These are phyloP conservation scores for Staphylotrichum longicolle DNA, from an alignment of 495 filamentous ascomycete genomes.

Conservation along the genomic window DNA sequence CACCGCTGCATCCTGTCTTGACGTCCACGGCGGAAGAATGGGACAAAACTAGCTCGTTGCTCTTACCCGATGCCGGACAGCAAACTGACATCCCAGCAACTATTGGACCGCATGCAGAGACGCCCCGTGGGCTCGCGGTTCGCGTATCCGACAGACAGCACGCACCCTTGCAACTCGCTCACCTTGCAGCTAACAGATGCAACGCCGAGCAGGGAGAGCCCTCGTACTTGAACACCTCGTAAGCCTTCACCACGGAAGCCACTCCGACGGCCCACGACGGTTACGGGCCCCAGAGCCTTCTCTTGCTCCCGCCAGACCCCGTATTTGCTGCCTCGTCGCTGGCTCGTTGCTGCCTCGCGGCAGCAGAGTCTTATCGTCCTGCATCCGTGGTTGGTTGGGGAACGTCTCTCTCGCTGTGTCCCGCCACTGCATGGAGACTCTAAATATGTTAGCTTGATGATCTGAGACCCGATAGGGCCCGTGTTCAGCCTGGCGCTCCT, in stretches of 20 bases:
- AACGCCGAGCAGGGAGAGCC: background rate
- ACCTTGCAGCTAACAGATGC: background rate
- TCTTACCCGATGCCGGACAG: background rate
- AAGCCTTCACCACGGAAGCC: too few species aligned
- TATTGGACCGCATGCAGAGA: constrained; percentile 5
- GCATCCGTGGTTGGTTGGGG: background rate
- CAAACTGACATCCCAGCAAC: background rate
- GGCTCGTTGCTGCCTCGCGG: background rate
- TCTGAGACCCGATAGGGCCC: constrained; percentile 1
- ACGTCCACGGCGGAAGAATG: background rate
- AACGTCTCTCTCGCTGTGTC: background rate
- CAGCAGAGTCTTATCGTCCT: background rate
- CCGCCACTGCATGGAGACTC: background rate
- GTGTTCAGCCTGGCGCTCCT: background rate
- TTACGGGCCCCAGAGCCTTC: too few species aligned
- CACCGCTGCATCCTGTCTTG: background rate
- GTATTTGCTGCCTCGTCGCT: too few species aligned
- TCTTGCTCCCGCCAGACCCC: background rate
- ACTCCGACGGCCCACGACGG: too few species aligned
- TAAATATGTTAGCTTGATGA: background rate
- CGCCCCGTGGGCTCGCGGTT: background rate
- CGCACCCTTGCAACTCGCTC: constrained; percentile 2
- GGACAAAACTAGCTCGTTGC: background rate
- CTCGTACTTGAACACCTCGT: background rate
- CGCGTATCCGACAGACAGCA: background rate